Evolutionary conservation across 768 basidiomycete species (phyloP).

Genomic region (Mycena rebaudengoi): DNA sequence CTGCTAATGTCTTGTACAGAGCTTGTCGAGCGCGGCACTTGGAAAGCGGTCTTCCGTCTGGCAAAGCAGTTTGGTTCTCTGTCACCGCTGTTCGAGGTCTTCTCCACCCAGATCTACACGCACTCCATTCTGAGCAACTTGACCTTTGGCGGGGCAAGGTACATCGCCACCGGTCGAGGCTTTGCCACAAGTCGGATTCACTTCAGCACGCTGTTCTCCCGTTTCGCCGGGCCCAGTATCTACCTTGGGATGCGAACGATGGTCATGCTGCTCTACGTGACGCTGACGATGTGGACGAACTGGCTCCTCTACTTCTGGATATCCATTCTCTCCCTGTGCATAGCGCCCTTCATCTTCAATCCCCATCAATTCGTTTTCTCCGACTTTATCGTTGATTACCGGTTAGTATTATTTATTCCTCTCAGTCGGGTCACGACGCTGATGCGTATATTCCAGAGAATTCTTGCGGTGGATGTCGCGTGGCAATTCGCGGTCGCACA

Average conservation of each 20-base stretch:
- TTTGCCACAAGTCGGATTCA: conserved; percentile 96
- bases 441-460: too few species aligned
- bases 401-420: too few species aligned
- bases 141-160: conserved; percentile 97
- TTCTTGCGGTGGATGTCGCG: conserved; percentile 99
- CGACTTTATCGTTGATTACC: conserved; percentile 95
- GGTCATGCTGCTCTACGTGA: conserved; percentile 93
- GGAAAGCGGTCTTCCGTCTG: conserved; percentile 90
- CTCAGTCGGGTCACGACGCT: too few species aligned
- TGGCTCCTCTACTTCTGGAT: conserved; percentile 99
- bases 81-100: conserved; percentile 96
- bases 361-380: conserved; percentile 98
- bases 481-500: conserved; percentile 96
- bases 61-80: conserved; percentile 94
- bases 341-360: conserved; percentile 98
- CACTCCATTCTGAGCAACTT: conserved; percentile 97
- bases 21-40: conserved; percentile 93
- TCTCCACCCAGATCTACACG: conserved; percentile 97
- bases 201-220: conserved; percentile 97
- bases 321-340: conserved; percentile 89
- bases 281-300: conserved; percentile 89
- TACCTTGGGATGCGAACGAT: conserved; percentile 96
- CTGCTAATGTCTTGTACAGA: conserved; percentile 57
- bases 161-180: conserved; percentile 98
- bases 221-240: conserved; percentile 98